phyloP scores from a whole-genome alignment of 495 filamentous ascomycete species.

The Gamarada debralockiae region DNA sequence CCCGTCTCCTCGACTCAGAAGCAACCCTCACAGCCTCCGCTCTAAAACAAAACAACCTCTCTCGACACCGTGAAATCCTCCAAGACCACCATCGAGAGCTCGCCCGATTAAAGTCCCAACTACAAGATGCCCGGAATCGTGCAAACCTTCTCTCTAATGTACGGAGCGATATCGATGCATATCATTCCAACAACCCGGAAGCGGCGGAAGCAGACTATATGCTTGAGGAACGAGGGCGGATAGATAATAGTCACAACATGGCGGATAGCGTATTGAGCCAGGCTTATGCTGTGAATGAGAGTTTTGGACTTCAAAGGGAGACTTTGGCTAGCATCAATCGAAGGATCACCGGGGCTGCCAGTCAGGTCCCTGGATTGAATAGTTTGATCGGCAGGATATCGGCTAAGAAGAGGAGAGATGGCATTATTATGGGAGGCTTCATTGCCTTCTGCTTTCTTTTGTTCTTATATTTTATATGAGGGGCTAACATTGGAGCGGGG shows the following conservation, averaged over 20 bases:
- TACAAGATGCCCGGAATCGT: constrained; percentile 74
- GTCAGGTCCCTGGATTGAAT: constrained; percentile 90
- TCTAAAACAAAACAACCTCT: constrained; percentile 89
- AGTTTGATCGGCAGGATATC: constrained; percentile 90
- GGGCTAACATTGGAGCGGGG: constrained; percentile 19
- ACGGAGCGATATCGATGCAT: constrained; percentile 85
- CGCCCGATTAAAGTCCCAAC: constrained; percentile 59
- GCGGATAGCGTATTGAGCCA: constrained; percentile 91
- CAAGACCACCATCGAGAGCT: constrained; percentile 83
- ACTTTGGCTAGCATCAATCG: constrained; percentile 81
- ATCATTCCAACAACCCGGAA: constrained; percentile 75
- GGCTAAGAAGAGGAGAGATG: constrained; percentile 91
- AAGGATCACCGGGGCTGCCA: constrained; percentile 81
- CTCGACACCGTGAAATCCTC: constrained; percentile 87
- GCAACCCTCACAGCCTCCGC: constrained; percentile 83
- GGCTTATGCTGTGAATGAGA: constrained; percentile 95
- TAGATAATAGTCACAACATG: constrained; percentile 84
- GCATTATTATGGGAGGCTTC: constrained; percentile 85
- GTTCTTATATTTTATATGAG: constrained; percentile 76
- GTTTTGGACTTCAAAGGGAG: constrained; percentile 82
- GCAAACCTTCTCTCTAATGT: constrained; percentile 90
- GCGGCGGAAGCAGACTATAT: constrained; percentile 92
- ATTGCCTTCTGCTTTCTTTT: constrained; percentile 88
- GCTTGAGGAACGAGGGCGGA: constrained; percentile 78
- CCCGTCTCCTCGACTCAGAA: constrained; percentile 91